Evolutionary conservation across 2,329 filamentous ascomycete species (phyloP).

Genomic region (Didymella lethalis): DNA sequence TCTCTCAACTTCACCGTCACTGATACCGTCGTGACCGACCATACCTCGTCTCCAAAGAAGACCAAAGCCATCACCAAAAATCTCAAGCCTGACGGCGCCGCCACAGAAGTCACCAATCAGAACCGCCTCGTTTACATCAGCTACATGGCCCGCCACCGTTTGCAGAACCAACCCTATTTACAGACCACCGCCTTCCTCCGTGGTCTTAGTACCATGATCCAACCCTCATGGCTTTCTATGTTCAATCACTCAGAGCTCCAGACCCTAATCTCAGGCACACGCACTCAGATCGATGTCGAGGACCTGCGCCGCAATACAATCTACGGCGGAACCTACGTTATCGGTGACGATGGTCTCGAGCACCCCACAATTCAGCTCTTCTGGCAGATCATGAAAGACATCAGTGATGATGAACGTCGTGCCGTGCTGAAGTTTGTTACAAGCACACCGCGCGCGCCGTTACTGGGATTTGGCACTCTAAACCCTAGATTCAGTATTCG

Average conservation of each 20-base stretch:
- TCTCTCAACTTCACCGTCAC: slow-evolving; percentile 88
- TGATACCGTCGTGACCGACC: slow-evolving; percentile 64
- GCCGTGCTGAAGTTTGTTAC: slow-evolving; percentile 96
- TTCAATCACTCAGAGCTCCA: slow-evolving; percentile 97
- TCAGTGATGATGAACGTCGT: slow-evolving; percentile 78
- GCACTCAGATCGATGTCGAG: slow-evolving; percentile 82
- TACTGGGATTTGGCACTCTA: slow-evolving; percentile 87
- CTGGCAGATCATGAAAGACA: slow-evolving; percentile 83
- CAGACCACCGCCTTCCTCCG: slow-evolving; percentile 89
- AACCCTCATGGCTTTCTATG: slow-evolving; percentile 94
- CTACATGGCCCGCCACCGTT: slow-evolving; percentile 84
- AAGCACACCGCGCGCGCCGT: slow-evolving; percentile 85
- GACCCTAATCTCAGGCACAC: slow-evolving; percentile 88
- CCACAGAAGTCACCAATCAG: slow-evolving; percentile 83
- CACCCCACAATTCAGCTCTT: slow-evolving; percentile 87
- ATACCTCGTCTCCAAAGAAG: slow-evolving; percentile 46
- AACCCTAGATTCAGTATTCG: slow-evolving; percentile 88
- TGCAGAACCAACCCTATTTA: slow-evolving; percentile 78
- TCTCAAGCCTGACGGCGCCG: slow-evolving; percentile 77
- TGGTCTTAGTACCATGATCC: slow-evolving; percentile 86
- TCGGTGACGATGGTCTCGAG: slow-evolving; percentile 88
- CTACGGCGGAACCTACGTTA: slow-evolving; percentile 86
- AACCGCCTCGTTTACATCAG: slow-evolving; percentile 95
- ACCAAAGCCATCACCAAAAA: slow-evolving; percentile 74
- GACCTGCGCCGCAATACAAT: slow-evolving; percentile 84